Conservation (phyloP, 768 basidiomycete species). For the Harrya chromipes region DNA sequence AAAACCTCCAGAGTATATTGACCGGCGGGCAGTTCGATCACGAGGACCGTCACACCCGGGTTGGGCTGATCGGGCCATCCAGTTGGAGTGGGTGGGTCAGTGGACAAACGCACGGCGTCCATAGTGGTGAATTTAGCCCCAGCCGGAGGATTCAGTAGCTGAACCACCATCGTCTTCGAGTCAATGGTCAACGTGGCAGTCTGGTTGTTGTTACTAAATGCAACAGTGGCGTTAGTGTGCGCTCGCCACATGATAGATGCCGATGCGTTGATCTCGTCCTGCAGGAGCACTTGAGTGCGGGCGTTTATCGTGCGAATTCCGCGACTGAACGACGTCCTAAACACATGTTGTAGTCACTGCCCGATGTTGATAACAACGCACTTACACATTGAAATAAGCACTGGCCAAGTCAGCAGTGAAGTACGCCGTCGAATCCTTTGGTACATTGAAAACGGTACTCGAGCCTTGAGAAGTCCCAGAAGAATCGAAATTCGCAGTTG, state of each 20-base stretch:
- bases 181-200: constrained; percentile 76
- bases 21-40: constrained; percentile 65
- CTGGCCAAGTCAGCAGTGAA: constrained; percentile 74
- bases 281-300: constrained; percentile 85
- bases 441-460: constrained; percentile 70
- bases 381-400: constrained; percentile 75
- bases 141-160: constrained; percentile 61
- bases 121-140: constrained; percentile 63
- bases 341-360: constrained; percentile 15
- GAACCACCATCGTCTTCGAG: constrained; percentile 61
- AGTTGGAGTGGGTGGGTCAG: constrained; percentile 64
- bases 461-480: constrained; percentile 74
- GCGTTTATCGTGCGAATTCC: constrained; percentile 82
- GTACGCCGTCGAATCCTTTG: constrained; percentile 71
- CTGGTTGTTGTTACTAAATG: constrained; percentile 50
- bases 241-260: constrained; percentile 79
- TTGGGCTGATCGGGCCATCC: constrained; percentile 67
- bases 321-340: constrained; percentile 70
- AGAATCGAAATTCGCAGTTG: constrained; percentile 51
- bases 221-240: constrained; percentile 90
- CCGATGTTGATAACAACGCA: constrained; percentile 10
- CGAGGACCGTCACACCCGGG: constrained; percentile 74
- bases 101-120: constrained; percentile 50
- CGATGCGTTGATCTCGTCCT: constrained; percentile 79
- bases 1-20: constrained; percentile 76